Evolutionary conservation across 345 rosid genomes (phyloP).

Genomic region (Zanthoxylum bungeanum): DNA sequence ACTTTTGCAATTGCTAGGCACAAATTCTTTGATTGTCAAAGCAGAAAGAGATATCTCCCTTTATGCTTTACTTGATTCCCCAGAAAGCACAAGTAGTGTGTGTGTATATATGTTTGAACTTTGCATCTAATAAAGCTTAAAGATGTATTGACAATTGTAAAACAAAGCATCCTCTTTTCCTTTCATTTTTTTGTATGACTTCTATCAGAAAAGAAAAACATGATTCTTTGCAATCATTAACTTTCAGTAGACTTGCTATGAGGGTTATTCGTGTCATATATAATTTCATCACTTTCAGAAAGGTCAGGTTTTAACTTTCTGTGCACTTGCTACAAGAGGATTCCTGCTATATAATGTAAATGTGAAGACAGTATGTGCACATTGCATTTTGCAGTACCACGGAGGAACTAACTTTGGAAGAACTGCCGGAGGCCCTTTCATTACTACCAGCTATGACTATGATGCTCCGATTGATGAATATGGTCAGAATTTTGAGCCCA

Average conservation of each 20-base stretch:
- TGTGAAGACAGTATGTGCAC: neutral
- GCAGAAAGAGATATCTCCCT: neutral
- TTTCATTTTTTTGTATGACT: neutral
- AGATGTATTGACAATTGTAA: neutral
- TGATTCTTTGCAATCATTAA: neutral
- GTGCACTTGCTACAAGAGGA: neutral
- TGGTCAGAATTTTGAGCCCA: constrained; percentile 33
- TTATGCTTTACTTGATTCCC: constrained; percentile 20
- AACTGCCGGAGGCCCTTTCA: constrained; percentile 69
- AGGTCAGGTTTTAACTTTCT: neutral
- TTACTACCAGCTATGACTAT: constrained; percentile 70
- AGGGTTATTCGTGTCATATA: neutral
- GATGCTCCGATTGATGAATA: constrained; percentile 75
- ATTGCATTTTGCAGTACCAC: constrained; percentile 44
- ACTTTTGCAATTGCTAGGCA: neutral
- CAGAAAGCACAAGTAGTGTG: neutral
- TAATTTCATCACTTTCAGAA: neutral
- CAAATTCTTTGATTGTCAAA: neutral
- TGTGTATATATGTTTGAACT: constrained; percentile 2
- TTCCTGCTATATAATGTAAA: neutral
- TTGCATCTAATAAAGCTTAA: constrained; percentile 15
- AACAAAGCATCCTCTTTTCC: neutral
- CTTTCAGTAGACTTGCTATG: neutral
- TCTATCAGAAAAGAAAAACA: no score
- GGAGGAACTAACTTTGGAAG: constrained; percentile 82